Base-by-base conservation (phyloP, 768 basidiomycete genomes). In the Mrakia hoshinonis region DNA sequence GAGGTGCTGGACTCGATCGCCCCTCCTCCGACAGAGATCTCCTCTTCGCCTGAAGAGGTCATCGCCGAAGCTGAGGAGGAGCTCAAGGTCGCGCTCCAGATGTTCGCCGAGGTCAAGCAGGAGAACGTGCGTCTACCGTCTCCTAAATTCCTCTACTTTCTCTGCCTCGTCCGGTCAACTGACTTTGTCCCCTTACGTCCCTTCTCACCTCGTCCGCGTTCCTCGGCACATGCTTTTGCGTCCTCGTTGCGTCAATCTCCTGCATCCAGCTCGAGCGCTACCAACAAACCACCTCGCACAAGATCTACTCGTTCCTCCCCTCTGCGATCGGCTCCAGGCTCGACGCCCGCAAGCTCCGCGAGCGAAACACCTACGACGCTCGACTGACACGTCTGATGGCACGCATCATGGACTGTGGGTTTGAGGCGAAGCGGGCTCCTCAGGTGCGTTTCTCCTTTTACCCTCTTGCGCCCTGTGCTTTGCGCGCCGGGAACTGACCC, bases 371-470 rank as follows among this genome's bases (percentile, higher is more conserved):
- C 34, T 36, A 61, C 34, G 58, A 61, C 34, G 58, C 34, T 7
- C 29, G 58, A 22, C 15, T 61, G 31, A 1, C 22, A 22, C 31
- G 58, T 9, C 36, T 61, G 15, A 38, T 61, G 36, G 4, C 4
- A 9, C 34, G 58, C 22, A 61, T 61, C 34, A 61, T 61, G 58
- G 58, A 61, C 36, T 61, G 58, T 38, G 58, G 58, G 36, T 61
- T 3, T 38, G 36, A 61, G 58, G 36, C 36, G 2, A 36, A 36
- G 22, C 7, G 58, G 34, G 58, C 34, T 22, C 58, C 58, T 20
- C 34, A 61, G 58, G 58, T 61, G 20, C 20, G 58, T 60, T 6
- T 60, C 26, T 34, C 26, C 18, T 18, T 4, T 5, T 31, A 29
- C 34, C 54, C 6, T 31, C 7, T 31, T 29, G 1, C 22, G 52